Evolutionary conservation across 768 basidiomycete genomes (phyloP).

Genomic region (Suillus cothurnatus): DNA sequence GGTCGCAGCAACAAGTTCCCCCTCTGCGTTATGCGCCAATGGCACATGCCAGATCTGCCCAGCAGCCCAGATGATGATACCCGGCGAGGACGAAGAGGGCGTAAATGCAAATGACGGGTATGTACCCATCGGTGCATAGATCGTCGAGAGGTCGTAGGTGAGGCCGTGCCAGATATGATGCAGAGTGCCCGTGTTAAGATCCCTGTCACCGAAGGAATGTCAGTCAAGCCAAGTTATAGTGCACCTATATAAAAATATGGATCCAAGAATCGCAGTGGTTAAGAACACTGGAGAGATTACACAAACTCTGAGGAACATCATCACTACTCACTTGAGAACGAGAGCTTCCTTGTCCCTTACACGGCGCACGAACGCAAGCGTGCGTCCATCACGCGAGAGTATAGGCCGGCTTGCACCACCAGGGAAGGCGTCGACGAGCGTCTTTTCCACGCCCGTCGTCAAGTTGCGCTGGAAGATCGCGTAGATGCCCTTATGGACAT

Average conservation of each 20-base stretch:
- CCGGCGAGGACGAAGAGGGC: constrained; percentile 48
- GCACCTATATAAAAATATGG: not conserved
- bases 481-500: constrained; percentile 71
- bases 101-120: constrained; percentile 78
- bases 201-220: constrained; percentile 40
- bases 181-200: constrained; percentile 65
- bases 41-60: constrained; percentile 70
- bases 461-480: constrained; percentile 69
- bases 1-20: constrained; percentile 48
- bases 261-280: not conserved
- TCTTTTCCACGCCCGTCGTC: constrained; percentile 52
- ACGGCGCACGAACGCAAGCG: constrained; percentile 74
- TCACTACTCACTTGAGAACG: constrained; percentile 59
- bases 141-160: constrained; percentile 61
- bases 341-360: constrained; percentile 73
- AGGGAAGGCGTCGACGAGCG: constrained; percentile 56
- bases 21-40: constrained; percentile 47
- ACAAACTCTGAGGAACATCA: too few relatives aligned
- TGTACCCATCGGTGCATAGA: constrained; percentile 79
- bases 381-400: constrained; percentile 65
- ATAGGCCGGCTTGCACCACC: constrained; percentile 78
- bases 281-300: not conserved
- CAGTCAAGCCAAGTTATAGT: not conserved
- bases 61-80: constrained; percentile 71
- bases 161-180: constrained; percentile 69